These are phyloP conservation scores for Clathrus columnatus DNA, from an alignment of 768 basidiomycete species.

Conservation along the genomic window DNA sequence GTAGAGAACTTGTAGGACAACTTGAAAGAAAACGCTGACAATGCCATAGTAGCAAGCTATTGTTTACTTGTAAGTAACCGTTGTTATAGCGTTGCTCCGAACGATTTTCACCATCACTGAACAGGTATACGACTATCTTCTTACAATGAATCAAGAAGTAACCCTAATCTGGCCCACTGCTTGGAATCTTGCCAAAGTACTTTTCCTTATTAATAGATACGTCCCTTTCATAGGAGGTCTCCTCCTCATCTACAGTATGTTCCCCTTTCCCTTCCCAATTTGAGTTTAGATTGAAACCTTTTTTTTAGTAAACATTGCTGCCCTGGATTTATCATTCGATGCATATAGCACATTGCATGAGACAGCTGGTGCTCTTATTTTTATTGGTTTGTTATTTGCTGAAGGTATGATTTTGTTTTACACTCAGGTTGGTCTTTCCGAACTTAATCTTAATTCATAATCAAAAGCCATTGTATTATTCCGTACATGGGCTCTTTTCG, in stretches of 20 bases:
- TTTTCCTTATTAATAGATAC: background rate
- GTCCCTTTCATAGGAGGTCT: background rate
- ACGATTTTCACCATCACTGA: no score
- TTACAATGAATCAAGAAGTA: background rate
- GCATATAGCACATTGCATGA: background rate
- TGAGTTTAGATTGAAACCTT: background rate
- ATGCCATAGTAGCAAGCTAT: background rate
- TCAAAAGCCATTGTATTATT: background rate
- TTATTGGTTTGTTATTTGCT: background rate
- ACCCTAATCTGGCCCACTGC: constrained; percentile 1
- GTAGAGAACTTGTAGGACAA: background rate
- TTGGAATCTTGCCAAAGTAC: background rate
- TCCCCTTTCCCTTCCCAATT: background rate
- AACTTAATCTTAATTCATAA: background rate
- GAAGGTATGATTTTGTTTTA: background rate
- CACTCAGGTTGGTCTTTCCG: background rate
- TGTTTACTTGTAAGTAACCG: background rate
- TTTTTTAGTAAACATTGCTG: background rate
- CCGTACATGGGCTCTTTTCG: background rate
- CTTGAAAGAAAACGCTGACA: background rate
- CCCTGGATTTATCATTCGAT: background rate
- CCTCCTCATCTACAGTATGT: background rate
- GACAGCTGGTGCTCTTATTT: background rate
- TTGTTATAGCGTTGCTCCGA: background rate
- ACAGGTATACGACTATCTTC: constrained; percentile 2